Percentiles rank a stretch among this genome's conserved stretches.
Evolutionary conservation across 305 asterid genomes (phyloP).

Genomic region (Solanum hybrid): DNA sequence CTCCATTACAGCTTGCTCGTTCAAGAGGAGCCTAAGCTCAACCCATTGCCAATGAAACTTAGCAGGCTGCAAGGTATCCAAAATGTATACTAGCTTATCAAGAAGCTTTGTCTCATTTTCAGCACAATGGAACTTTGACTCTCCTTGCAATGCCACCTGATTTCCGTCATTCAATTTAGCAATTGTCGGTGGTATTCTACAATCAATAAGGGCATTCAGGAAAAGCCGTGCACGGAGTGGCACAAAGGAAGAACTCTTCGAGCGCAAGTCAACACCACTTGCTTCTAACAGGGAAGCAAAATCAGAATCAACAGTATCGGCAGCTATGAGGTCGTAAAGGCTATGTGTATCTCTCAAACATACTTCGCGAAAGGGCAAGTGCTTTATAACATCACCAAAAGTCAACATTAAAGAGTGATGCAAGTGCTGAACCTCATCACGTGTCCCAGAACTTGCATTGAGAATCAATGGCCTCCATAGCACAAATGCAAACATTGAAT

Average conservation of each 20-base stretch:
- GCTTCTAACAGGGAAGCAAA: slow-evolving; percentile 75
- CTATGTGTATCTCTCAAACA: slow-evolving; percentile 80
- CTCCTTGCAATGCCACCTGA: slow-evolving; percentile 46
- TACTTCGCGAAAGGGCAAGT: slow-evolving; percentile 85
- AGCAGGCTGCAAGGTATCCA: slow-evolving; percentile 94
- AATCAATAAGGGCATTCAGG: slow-evolving; percentile 76
- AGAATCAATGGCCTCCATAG: slow-evolving; percentile 69
- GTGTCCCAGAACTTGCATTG: slow-evolving; percentile 45
- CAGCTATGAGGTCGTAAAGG: slow-evolving; percentile 60
- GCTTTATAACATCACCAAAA: slow-evolving; percentile 73
- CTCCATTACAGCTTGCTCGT: slow-evolving; percentile 85
- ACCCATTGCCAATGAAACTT: slow-evolving; percentile 99
- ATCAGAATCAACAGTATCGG: slow-evolving; percentile 69
- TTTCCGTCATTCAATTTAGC: slow-evolving; percentile 45
- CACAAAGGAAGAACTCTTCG: slow-evolving; percentile 69
- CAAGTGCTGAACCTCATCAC: slow-evolving; percentile 73
- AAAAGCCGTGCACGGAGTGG: slow-evolving; percentile 96
- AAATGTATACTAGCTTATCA: slow-evolving; percentile 67
- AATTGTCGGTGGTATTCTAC: slow-evolving; percentile 54
- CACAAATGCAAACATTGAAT: slow-evolving; percentile 68
- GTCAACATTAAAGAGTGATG: slow-evolving; percentile 47
- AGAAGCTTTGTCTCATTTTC: slow-evolving; percentile 59
- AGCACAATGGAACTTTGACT: slow-evolving; percentile 49
- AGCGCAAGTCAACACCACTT: slow-evolving; percentile 42
- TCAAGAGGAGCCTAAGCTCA: slow-evolving; percentile 83